Evolutionary conservation across 2,329 filamentous ascomycete genomes (phyloP), one percentile per base, ranked within the genome.

Genomic region (Aspergillus melleus): DNA sequence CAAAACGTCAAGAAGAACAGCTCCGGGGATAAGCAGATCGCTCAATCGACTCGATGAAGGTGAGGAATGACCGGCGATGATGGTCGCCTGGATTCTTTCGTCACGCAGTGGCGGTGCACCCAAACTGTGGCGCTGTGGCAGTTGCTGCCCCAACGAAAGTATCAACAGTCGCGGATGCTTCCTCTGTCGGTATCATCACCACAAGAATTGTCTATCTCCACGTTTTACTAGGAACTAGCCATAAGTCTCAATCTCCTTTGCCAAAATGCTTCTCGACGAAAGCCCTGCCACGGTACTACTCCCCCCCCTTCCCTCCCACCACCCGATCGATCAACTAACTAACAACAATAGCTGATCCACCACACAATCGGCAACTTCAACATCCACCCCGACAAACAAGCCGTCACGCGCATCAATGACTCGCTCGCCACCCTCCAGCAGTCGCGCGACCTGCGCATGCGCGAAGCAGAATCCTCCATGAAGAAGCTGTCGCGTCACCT

Each of bases 281-380:
- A 91, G 95, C 76, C 94, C 93, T 66, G 90, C 90, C 49, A 89
- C 88, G 49, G 92, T 96, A 86, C 62, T 86, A 73, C 4, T 86
- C 73, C 4, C 32, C 36, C 8, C 5, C 8, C 32, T 16, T 3
- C 2, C 20, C 16, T 6, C 1, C 3, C 11, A 3, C 2, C 8
- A 4, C 9, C 30, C 8, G 47, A 22, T 22, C 2, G 26, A 8
- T 8, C 26, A 29, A 29, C 19, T 55, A 49, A 49, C 59, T 65
- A 51, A 63, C 59, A 44, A 49, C 46, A 6, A 11, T 76, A 95
- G 90, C 89, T 97, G 72, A 96, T 99, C 79, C 85, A 89, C 73
- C 90, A 96, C 80, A 96, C 93, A 47, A 90, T 96, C 71, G 85
- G 88, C 70, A 96, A 97, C 83, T 99, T 99, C 87, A 95, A 96